Percentiles rank a stretch among this genome's conserved stretches.
Evolutionary conservation across 257 asterid species (phyloP).

Genomic region (Cinchona pubescens): DNA sequence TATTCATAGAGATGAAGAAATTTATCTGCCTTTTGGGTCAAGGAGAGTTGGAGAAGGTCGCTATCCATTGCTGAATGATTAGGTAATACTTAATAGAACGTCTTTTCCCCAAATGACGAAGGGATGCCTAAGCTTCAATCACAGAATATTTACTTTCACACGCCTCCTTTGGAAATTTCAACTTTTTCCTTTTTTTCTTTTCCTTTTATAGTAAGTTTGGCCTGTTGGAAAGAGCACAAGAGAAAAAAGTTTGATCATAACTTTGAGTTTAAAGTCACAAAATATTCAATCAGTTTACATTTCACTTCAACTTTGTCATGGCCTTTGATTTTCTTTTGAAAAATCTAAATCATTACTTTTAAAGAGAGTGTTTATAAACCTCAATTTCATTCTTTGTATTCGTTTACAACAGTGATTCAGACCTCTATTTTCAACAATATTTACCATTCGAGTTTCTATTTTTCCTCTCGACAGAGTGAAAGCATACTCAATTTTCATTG

Average conservation of each 20-base stretch:
- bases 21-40: neutral
- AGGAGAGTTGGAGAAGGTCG: conserved; percentile 10
- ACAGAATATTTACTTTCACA: neutral
- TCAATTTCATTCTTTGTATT: too few species aligned
- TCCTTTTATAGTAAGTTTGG: neutral
- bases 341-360: too few species aligned
- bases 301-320: too few species aligned
- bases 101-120: neutral
- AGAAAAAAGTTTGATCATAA: too few species aligned
- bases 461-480: too few species aligned
- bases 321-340: too few species aligned
- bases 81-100: neutral
- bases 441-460: too few species aligned
- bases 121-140: neutral
- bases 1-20: neutral
- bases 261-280: neutral
- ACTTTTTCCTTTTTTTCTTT: neutral
- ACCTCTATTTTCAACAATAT: too few species aligned
- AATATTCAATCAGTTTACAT: too few species aligned
- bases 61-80: neutral
- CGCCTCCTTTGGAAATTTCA: neutral
- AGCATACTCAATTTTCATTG: too few species aligned
- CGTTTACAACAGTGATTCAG: too few species aligned
- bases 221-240: neutral
- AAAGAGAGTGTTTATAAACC: too few species aligned